A percentile compares a stretch with the other conserved stretches of the same genome.
phyloP scores from a whole-genome alignment of 805 yeast species.

The Candida schatavii region DNA sequence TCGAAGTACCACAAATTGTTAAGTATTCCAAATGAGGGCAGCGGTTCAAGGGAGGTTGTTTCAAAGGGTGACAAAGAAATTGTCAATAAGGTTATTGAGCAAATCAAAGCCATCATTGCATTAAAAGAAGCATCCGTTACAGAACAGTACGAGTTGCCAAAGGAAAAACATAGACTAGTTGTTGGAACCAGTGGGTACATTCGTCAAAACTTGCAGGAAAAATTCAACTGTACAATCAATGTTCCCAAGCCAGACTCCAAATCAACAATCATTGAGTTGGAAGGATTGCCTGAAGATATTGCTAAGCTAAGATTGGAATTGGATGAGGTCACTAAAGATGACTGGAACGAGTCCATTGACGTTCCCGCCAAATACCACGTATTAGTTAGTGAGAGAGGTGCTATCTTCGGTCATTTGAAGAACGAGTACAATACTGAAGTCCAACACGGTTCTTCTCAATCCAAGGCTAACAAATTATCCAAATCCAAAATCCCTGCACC shows the following conservation, averaged over 20 bases:
- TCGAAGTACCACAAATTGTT: constrained; percentile 52
- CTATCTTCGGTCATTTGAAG: constrained; percentile 53
- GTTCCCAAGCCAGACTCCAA: constrained; percentile 62
- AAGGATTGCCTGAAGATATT: constrained; percentile 66
- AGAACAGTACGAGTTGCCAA: constrained; percentile 57
- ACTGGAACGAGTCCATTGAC: constrained; percentile 49
- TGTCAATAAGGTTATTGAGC: constrained; percentile 65
- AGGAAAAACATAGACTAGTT: constrained; percentile 68
- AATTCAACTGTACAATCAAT: constrained; percentile 58
- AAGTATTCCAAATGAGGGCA: constrained; percentile 65
- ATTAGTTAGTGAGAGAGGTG: constrained; percentile 66
- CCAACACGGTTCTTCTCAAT: constrained; percentile 50
- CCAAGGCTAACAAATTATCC: constrained; percentile 51
- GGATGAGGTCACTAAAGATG: constrained; percentile 57
- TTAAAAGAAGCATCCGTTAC: constrained; percentile 59
- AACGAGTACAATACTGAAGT: constrained; percentile 54
- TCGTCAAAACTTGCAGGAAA: constrained; percentile 70
- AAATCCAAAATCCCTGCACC: constrained; percentile 43
- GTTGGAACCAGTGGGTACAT: constrained; percentile 80
- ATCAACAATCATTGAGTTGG: constrained; percentile 51
- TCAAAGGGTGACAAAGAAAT: constrained; percentile 73
- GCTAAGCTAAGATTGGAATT: constrained; percentile 63
- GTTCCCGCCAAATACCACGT: constrained; percentile 60
- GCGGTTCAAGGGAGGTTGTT: constrained; percentile 56
- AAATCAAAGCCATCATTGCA: constrained; percentile 59